Conservation (phyloP, 2,329 filamentous ascomycete species). For the Fusarium torreyae region DNA sequence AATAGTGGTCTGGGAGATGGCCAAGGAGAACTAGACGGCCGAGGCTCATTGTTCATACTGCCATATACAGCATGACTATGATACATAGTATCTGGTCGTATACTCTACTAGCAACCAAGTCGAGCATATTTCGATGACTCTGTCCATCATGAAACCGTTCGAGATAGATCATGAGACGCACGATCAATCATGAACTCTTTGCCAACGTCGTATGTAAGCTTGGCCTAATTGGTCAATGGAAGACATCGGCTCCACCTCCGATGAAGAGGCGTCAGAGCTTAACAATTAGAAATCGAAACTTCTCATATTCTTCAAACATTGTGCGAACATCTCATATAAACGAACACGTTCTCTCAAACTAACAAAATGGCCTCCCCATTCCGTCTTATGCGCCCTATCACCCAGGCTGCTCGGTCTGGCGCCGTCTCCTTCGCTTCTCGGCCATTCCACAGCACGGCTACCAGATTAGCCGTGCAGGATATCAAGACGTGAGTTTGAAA, state of each 20-base stretch:
- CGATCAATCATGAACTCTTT: constrained; percentile 7
- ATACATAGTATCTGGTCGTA: no score
- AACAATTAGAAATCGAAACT: constrained; percentile 37
- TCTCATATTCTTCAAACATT: constrained; percentile 19
- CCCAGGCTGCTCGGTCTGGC: constrained; percentile 39
- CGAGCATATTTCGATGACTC: no score
- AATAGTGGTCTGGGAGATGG: no score
- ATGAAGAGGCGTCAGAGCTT: constrained; percentile 28
- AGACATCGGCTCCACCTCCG: constrained; percentile 25
- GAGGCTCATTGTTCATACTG: background rate
- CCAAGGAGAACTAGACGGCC: no score
- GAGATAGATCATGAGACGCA: constrained; percentile 15
- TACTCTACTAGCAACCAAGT: no score
- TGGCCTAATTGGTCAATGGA: constrained; percentile 31
- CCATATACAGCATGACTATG: background rate
- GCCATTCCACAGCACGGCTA: constrained; percentile 56
- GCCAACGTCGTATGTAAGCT: background rate
- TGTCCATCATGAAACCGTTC: background rate
- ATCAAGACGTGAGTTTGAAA: constrained; percentile 55
- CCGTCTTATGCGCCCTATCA: constrained; percentile 40
- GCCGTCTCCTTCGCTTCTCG: constrained; percentile 31
- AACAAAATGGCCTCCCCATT: constrained; percentile 41
- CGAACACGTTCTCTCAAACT: background rate
- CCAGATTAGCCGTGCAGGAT: constrained; percentile 63
- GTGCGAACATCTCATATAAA: background rate